Percentiles rank a stretch among this genome's conserved stretches.
phyloP scores from a whole-genome alignment of 169 alveolate species.

The Amoebophrya sp. region DNA sequence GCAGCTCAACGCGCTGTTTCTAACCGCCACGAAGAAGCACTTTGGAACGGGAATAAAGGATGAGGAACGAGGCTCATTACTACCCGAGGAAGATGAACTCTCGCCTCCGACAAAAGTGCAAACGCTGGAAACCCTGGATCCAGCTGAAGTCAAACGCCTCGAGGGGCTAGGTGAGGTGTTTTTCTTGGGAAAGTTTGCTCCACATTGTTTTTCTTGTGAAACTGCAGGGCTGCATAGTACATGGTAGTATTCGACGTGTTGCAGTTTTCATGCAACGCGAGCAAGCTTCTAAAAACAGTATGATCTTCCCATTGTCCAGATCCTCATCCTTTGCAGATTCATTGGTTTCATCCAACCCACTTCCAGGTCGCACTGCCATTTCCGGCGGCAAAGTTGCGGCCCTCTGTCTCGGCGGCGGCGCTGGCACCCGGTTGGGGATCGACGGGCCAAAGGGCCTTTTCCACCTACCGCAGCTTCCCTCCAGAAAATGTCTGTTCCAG shows the following conservation, averaged over 20 bases:
- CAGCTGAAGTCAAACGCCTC: not conserved
- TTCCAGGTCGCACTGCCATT: slow-evolving; percentile 33
- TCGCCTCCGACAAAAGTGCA: not conserved
- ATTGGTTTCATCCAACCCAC: too few species aligned
- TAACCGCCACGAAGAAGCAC: not conserved
- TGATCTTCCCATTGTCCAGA: too few species aligned
- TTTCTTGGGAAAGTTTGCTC: too few species aligned
- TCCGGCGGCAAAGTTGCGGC: slow-evolving; percentile 65
- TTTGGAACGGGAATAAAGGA: not conserved
- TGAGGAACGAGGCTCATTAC: not conserved
- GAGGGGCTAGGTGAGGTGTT: not conserved
- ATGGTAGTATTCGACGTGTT: too few species aligned
- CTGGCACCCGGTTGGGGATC: slow-evolving; percentile 72
- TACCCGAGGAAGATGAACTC: not conserved
- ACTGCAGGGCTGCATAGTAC: too few species aligned
- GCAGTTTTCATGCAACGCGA: too few species aligned
- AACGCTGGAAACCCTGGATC: not conserved
- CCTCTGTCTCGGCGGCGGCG: slow-evolving; percentile 72
- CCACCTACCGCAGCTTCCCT: slow-evolving; percentile 52
- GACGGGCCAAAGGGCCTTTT: slow-evolving; percentile 74
- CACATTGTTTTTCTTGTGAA: too few species aligned
- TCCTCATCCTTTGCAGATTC: too few species aligned
- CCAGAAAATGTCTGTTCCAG: not conserved
- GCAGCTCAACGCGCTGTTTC: not conserved
- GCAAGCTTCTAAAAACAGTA: too few species aligned